These are phyloP conservation scores for Boletus tomentosulus DNA, from an alignment of 768 basidiomycete species.

Conservation along the genomic window DNA sequence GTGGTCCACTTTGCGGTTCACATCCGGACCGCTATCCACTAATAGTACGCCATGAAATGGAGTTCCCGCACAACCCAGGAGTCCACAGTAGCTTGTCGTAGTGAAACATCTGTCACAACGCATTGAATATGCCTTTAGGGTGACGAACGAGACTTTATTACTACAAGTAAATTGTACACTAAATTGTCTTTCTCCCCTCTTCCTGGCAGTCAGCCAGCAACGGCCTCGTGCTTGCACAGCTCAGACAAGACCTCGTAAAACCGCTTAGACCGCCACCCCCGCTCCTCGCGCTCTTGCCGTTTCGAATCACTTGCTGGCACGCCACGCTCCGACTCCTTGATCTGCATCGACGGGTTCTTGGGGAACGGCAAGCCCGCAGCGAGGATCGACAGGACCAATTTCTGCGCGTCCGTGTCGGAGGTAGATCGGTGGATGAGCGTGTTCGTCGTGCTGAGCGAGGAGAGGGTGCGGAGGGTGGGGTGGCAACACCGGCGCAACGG, in stretches of 20 bases:
- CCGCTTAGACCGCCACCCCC: constrained; percentile 69
- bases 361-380: too few relatives aligned
- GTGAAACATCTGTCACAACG: too few relatives aligned
- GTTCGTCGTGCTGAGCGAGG: constrained; percentile 27
- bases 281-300: constrained; percentile 58
- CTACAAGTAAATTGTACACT: not conserved
- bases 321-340: constrained; percentile 34
- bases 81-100: too few relatives aligned
- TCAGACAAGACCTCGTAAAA: constrained; percentile 63
- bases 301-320: constrained; percentile 22
- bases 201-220: not conserved
- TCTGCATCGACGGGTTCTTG: constrained; percentile 67
- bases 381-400: constrained; percentile 37
- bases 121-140: too few relatives aligned
- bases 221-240: constrained; percentile 34
- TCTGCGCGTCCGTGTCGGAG: constrained; percentile 28
- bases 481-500: constrained; percentile 52
- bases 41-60: too few relatives aligned
- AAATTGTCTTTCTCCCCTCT: not conserved
- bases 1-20: too few relatives aligned
- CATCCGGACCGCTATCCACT: too few relatives aligned
- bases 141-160: too few relatives aligned
- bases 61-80: too few relatives aligned
- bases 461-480: constrained; percentile 42
- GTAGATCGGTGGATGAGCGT: constrained; percentile 26